Base-by-base conservation (phyloP, 805 yeast genomes). In the Zygoascus biomembranicola region DNA sequence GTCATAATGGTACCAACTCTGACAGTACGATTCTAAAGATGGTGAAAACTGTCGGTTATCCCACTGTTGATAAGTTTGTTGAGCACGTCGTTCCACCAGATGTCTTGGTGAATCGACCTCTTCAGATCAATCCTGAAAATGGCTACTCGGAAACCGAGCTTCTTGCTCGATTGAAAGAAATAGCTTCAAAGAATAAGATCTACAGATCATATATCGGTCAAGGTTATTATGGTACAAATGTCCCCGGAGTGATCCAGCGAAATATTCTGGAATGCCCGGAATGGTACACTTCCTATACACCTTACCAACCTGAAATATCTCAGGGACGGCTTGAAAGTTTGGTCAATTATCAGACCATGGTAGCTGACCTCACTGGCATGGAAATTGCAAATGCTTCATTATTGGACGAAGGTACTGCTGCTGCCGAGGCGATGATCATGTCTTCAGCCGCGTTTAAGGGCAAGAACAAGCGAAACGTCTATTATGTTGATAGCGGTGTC, bases 241-340 rank as follows among this genome's bases (percentile, higher is more conserved):
- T 88, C 47, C 99, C 99, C 0, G 85, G 95, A 1, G 97, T 92
- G 37, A 87, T 94, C 61, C 95, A 88, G 73, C 82, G 99, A 67
- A 94, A 94, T 64, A 70, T 94, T 55, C 73, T 94, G 54, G 99
- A 94, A 70, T 81, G 85, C 57, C 99, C 99, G 5, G 96, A 90
- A 66, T 94, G 99, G 99, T 94, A 94, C 75, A 94, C 99, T 19
- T 89, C 97, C 1, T 94, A 94, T 69, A 94, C 99, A 23, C 99
- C 99, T 37, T 94, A 94, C 69, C 99, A 94, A 73, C 97, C 99
- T 0, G 99, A 94, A 69, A 90, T 94, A 55, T 86, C 97, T 0
- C 99, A 94, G 71, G 99, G 99, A 52, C 82, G 99, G 63, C 77
- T 94, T 62, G 96, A 92, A 72, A 82, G 94, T 20, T 74, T 94